phyloP scores from a whole-genome alignment of 2,329 filamentous ascomycete species.

The Fusarium vanettenii region DNA sequence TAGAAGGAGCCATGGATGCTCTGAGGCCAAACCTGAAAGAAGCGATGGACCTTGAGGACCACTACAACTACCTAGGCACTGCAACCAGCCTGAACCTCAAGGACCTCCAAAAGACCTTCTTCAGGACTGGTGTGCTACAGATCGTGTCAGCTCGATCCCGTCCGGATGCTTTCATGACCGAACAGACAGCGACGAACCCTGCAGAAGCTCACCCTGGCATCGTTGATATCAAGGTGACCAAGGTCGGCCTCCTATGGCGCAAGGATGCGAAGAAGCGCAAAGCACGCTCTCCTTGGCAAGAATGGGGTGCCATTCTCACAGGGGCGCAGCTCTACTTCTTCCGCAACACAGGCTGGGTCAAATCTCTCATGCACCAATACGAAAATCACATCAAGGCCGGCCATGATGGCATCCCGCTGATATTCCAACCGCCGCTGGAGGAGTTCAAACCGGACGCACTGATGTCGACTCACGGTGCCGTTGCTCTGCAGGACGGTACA shows the following conservation, averaged over 20 bases:
- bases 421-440: conserved; percentile 89
- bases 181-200: conserved; percentile 85
- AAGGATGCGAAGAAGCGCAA: conserved; percentile 96
- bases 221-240: conserved; percentile 97
- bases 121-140: conserved; percentile 90
- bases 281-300: conserved; percentile 94
- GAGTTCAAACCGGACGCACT: conserved; percentile 94
- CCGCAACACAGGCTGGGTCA: conserved; percentile 92
- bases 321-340: conserved; percentile 99
- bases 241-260: conserved; percentile 93
- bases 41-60: conserved; percentile 91
- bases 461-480: conserved; percentile 93
- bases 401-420: conserved; percentile 79
- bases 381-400: conserved; percentile 84
- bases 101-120: conserved; percentile 88
- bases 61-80: conserved; percentile 88
- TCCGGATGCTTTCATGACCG: conserved; percentile 94
- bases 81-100: conserved; percentile 80
- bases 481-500: conserved; percentile 84
- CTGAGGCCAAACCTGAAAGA: conserved; percentile 89
- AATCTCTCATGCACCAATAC: conserved; percentile 88
- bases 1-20: conserved; percentile 87
- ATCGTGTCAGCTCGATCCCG: conserved; percentile 94
- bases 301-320: conserved; percentile 97
- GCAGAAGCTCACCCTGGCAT: conserved; percentile 90